Base-by-base conservation (phyloP, 129 eudicot species). In the Cynara cardunculus region DNA sequence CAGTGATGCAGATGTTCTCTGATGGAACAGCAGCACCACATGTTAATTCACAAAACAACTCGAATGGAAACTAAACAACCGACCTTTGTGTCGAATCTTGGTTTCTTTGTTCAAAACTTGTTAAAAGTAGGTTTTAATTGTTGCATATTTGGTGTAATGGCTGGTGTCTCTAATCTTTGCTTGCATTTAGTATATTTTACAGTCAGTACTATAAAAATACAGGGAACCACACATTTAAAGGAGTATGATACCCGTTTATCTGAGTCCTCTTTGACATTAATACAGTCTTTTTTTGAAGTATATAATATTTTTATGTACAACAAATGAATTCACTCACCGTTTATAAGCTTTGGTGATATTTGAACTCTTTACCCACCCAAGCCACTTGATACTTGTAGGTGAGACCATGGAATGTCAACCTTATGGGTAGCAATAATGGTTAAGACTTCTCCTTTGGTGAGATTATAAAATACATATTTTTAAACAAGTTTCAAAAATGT, bases 1-100 rank as follows among this genome's bases (percentile, higher is more conserved):
- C 91, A 73, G 90, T 90, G 77, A 77, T 88, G 90, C 87, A 88
- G 74, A 83, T 93, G 97, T 89, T 88, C 35, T 65, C 87, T 0
- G 91, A 86, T 11, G 90, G 87, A 28, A 90, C 79, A 61, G 89
- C 78, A 9, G n/a, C 77, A 67, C 18, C 88, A 9, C 71, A 66
- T 31, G 84, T 80, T 59, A 71, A 85, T 66, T 75, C 80, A 61
- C 83, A 76, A 25, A 75, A 82, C 78, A 74, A 82, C 39, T 16
- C 22, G 24, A 68, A 82, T 75, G 93, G 87, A 71, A 82, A 89
- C 65, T 75, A 80, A 28, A 72, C 83, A 14, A 31, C 76, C 41
- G 35, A 41, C 65, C 19, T 28, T 61, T 81, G 25, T 16, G 28
- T 39, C 39, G 46, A 80, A 72, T 12, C 25, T 64, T 39, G 79